Base-by-base conservation (phyloP, 2,329 filamentous ascomycete species). In the Corynespora cassiicola region DNA sequence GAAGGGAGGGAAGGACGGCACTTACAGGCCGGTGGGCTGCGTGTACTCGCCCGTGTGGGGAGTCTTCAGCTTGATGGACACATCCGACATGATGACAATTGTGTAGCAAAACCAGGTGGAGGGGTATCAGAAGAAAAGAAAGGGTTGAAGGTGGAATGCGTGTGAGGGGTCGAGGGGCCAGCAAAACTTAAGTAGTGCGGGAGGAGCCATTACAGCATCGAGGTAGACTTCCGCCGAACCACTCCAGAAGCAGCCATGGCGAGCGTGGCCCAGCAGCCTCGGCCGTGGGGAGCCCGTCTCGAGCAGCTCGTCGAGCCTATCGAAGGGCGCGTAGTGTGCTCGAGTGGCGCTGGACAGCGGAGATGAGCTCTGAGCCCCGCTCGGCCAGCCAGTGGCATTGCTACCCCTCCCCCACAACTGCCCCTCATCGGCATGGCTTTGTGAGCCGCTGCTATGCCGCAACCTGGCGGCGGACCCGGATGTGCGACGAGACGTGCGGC, bases 1-100 rank as follows among this genome's bases (percentile, higher is more conserved):
- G 88, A 90, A 85, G 24, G 39, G 22, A 28, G 20, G n/a, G n/a
- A n/a, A n/a, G 22, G 32, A 36, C 30, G 24, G 19, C 12, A 75
- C 75, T 71, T 69, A 77, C 75, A 78, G 71, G 57, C 75, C 75
- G 36, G 72, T 78, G 42, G 75, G 76, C 70, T 78, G 76, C 36
- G 74, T 70, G 55, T 76, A 77, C 63, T 78, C 75, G 67, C 75
- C 85, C 56, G 82, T 81, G 54, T 80, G 48, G 42, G 87, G 86
- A 57, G 86, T 88, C 73, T 84, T 81, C 60, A 90, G 78, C 67
- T 85, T 77, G 50, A 78, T 71, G 39, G 76, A 77, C 20, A 61
- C 42, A 38, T 43, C 59, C 57, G 84, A 63, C 65, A 72, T 74
- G 58, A 54, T 71, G 48, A 47, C 59, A 38, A 25, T 24, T 27